Base-by-base conservation (phyloP, 2,329 filamentous ascomycete species). In the Macrophomina tecta region DNA sequence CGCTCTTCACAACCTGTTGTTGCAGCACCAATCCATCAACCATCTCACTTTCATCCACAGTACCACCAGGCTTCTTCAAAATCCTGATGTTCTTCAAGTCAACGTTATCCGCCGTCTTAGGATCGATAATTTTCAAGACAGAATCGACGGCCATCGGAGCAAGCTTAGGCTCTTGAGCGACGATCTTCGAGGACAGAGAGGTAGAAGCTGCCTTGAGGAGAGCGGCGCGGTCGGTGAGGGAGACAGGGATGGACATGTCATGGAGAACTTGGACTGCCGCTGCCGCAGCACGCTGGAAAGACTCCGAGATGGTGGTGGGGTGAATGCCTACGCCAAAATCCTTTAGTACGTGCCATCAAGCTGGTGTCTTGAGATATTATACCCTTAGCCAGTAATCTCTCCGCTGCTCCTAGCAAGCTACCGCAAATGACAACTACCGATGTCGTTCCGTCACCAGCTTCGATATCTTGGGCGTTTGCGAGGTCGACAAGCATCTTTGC, bases 401-500 rank as follows among this genome's bases (percentile, higher is more conserved):
- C 95, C 69, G 95, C 95, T 64, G 95, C 95, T 73, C 93, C 94
- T 55, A 99, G 87, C 73, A 99, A 85, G 82, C 93, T 97, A 77
- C 95, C 96, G 73, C 93, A 95, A 81, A 99, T 97, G 72, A 99
- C 95, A 36, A 99, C 95, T 32, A 99, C 95, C 3, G 94, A 98
- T 42, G 95, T 99, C 66, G 95, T 99, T 75, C 95, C 96, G 80
- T 99, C 95, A 82, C 95, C 95, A 70, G 95, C 95, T 81, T 99
- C 95, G 69, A 99, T 93, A 84, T 99, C 95, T 81, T 99, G 95
- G 71, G 95, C 95, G 72, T 95, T 92, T 75, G 94, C 96, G 69
- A 99, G 87, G 80, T 99, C 94, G 76, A 99, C 95, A 72, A 99
- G 86, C 95, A 99, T 99, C 84, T 97, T 97, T 62, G 95, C 95